These are phyloP conservation scores for Eucalyptus cloeziana DNA, from an alignment of 345 rosid species.

Conservation along the genomic window DNA sequence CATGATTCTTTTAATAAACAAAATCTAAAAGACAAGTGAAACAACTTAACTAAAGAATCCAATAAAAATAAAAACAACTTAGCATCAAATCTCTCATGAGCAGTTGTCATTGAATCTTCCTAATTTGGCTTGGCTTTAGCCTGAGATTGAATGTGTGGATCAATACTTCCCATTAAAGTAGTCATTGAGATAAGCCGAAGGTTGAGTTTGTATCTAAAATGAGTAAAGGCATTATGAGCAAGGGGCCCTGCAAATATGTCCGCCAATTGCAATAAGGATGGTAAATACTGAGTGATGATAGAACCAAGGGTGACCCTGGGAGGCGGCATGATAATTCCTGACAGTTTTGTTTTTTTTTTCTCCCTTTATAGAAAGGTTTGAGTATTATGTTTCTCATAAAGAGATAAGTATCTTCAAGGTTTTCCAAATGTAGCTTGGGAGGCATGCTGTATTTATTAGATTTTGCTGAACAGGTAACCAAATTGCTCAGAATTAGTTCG, in stretches of 20 bases:
- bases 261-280: not conserved
- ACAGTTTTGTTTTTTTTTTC: not conserved
- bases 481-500: slow-evolving; percentile 40
- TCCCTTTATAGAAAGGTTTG: not conserved
- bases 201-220: not conserved
- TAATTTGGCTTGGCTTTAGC: not conserved
- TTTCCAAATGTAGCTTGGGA: not conserved
- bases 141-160: not conserved
- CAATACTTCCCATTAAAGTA: not conserved
- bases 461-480: slow-evolving; percentile 33
- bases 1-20: not conserved
- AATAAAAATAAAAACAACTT: not conserved
- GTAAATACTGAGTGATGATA: not conserved
- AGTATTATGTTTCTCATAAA: not conserved
- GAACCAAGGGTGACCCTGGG: not conserved
- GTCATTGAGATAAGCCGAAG: not conserved
- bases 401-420: not conserved
- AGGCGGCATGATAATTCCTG: not conserved
- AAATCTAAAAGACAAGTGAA: not conserved
- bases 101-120: not conserved
- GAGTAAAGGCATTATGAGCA: not conserved
- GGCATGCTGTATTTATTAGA: not conserved
- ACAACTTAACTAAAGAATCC: not conserved
- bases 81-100: not conserved
- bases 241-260: not conserved